Evolutionary conservation across 75 land plant genomes (phyloP).

Genomic region (Azolla pinnata): DNA sequence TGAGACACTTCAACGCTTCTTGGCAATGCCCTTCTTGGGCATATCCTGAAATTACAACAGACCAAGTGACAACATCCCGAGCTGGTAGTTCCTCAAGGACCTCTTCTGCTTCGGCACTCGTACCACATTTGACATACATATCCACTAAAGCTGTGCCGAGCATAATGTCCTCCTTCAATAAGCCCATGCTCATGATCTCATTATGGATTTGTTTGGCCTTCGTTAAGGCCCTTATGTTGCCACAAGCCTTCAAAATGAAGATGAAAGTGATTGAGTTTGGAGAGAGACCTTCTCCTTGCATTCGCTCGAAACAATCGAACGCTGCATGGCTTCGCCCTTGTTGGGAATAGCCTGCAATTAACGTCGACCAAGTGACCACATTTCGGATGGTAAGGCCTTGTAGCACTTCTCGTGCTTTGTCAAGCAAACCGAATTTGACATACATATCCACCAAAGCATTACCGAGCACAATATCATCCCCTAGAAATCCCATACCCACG

Average conservation of each 20-base stretch:
- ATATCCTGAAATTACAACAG: conserved; percentile 14
- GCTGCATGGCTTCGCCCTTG: conserved; percentile 7
- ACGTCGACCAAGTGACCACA: conserved; percentile 15
- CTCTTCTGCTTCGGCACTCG: neutral
- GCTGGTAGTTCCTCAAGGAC: conserved; percentile 5
- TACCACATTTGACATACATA: conserved; percentile 16
- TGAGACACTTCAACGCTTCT: no score
- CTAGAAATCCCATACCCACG: conserved; percentile 28
- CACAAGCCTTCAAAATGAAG: conserved; percentile 7
- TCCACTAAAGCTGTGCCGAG: conserved; percentile 7
- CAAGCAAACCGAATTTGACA: conserved; percentile 13
- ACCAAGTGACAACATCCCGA: conserved; percentile 21
- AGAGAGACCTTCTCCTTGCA: conserved; percentile 5
- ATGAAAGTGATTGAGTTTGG: conserved; percentile 12
- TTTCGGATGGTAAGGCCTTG: conserved; percentile 2
- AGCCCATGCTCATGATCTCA: neutral
- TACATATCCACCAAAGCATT: conserved; percentile 19
- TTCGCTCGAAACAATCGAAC: conserved; percentile 5
- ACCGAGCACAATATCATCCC: conserved; percentile 7
- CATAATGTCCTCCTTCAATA: conserved; percentile 5
- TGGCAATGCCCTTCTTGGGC: conserved; percentile 16
- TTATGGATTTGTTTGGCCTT: conserved; percentile 7
- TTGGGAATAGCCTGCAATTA: conserved; percentile 20
- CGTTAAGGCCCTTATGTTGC: neutral
- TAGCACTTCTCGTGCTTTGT: conserved; percentile 11